Evolutionary conservation across 768 basidiomycete species (phyloP).

Genomic region (Tulasnella sp.): DNA sequence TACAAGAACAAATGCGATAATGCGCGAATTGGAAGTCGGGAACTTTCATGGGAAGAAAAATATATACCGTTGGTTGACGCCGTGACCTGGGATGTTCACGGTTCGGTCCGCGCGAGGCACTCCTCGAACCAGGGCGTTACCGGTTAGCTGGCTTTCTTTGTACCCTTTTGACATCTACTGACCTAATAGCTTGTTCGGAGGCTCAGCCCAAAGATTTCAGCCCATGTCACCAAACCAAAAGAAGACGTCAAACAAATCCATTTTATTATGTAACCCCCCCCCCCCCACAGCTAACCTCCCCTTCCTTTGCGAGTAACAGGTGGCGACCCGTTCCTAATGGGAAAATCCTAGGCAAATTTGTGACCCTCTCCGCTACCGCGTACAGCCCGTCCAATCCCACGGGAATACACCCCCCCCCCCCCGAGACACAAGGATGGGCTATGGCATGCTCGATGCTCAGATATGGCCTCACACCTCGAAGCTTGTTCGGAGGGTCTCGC

Average conservation of each 20-base stretch:
- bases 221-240: constrained; percentile 10
- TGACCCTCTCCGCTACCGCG: background rate
- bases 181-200: constrained; percentile 6
- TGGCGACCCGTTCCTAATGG: background rate
- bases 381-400: background rate
- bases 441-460: background rate
- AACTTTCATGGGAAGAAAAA: too few species aligned
- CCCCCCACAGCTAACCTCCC: background rate
- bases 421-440: background rate
- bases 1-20: too few species aligned
- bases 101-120: too few species aligned
- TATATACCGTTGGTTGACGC: too few species aligned
- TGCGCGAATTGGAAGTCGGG: too few species aligned
- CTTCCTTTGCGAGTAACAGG: constrained; percentile 10
- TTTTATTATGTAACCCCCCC: background rate
- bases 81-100: too few species aligned
- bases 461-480: constrained; percentile 4
- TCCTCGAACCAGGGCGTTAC: too few species aligned
- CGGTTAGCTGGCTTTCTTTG: too few species aligned
- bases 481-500: constrained; percentile 14
- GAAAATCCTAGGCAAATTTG: background rate
- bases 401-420: background rate
- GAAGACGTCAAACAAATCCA: background rate
- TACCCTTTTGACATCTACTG: too few species aligned
- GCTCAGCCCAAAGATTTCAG: background rate